Base-by-base conservation (phyloP, 2,329 filamentous ascomycete genomes). In the Dactylellina haptotyla region DNA sequence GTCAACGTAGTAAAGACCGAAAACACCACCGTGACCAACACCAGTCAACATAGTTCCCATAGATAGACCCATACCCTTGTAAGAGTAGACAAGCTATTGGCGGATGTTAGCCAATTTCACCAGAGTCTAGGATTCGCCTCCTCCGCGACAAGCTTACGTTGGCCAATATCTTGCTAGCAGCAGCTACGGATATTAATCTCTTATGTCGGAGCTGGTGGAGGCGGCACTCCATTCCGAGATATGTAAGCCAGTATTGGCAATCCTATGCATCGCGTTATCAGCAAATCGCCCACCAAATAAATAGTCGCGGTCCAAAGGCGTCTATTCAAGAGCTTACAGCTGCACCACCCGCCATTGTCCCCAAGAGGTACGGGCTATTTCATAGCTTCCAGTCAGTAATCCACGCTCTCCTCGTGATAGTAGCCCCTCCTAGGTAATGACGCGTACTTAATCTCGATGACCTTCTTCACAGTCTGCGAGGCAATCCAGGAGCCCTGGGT, bases 31-130 rank as follows among this genome's bases (percentile, higher is more conserved):
- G 77, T 92, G 90, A 76, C 95, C 95, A 77, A 99, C 95, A 80
- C 95, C 95, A 34, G 95, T 94, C 83, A 95, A 97, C 95, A 99
- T 99, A 80, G 95, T 99, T 78, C 95, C 95, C 95, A 99, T 99
- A 81, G 92, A 96, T 79, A 99, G 84, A 37, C 95, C 95, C 92
- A 96, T 97, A 80, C 93, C 93, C 85, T 99, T 99, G 88, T 99
- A 99, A 79, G 89, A 89, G 86, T 98, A 99, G 80, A 97, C 93
- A 78, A 99, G 58, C 69, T 73, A 51, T 37, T 3, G 10, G 20
- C 85, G 8, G 10, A 10, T 6, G 32, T 67, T 43, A 67, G 53
- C 30, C 20, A 37, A 41, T 20, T 14, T 8, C n/a, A n/a, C n/a
- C 20, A 16, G 26, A 41, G 12, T 16, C 18, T 41, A 14, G 25